Conservation (phyloP, 495 filamentous ascomycete genomes). For the Penicillium verhagenii region DNA sequence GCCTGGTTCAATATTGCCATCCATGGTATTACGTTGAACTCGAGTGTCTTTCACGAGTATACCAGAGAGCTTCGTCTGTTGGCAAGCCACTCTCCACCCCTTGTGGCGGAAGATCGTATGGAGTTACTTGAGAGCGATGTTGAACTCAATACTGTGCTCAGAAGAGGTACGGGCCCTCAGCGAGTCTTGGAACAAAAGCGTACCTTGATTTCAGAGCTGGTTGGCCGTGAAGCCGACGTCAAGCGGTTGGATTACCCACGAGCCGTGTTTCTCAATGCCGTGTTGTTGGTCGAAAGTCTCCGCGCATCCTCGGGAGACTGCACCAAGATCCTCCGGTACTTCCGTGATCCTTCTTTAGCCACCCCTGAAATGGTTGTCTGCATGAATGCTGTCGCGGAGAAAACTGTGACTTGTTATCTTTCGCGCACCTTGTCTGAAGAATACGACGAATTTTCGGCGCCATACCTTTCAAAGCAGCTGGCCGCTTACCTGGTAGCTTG, state of each 20-base stretch:
- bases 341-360: conserved; percentile 83
- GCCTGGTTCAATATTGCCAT: conserved; percentile 97
- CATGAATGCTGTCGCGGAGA: conserved; percentile 79
- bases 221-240: conserved; percentile 72
- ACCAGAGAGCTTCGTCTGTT: conserved; percentile 72
- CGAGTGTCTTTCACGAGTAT: conserved; percentile 64
- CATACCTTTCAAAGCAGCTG: conserved; percentile 83
- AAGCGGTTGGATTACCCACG: conserved; percentile 78
- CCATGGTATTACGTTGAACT: conserved; percentile 79
- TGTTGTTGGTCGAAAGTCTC: conserved; percentile 79
- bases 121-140: conserved; percentile 92
- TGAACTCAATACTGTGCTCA: conserved; percentile 87
- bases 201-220: conserved; percentile 66
- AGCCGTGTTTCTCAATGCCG: conserved; percentile 85
- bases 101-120: conserved; percentile 79
- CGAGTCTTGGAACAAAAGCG: conserved; percentile 78
- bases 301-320: conserved; percentile 82
- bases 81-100: conserved; percentile 78
- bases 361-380: conserved; percentile 74
- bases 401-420: conserved; percentile 72
- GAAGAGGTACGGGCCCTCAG: conserved; percentile 75
- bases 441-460: conserved; percentile 70
- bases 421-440: conserved; percentile 67
- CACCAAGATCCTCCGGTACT: conserved; percentile 84
- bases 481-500: conserved; percentile 80